Percentiles rank a stretch among this genome's conserved stretches.
Evolutionary conservation across 148 eudicot genomes (phyloP).

Genomic region (Silene latifolia): DNA sequence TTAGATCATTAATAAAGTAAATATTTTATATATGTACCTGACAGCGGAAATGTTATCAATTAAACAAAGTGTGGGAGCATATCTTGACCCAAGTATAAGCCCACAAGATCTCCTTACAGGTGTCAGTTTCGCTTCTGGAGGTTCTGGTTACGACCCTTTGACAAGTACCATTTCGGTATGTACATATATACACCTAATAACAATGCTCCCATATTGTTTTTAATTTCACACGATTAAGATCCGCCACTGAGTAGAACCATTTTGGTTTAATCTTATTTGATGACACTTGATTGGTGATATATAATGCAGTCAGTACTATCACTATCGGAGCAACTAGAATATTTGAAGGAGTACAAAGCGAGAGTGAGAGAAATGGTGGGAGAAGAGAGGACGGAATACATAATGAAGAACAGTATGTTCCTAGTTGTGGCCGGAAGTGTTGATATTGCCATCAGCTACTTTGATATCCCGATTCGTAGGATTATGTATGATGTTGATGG

Average conservation of each 20-base stretch:
- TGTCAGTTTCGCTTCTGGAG: slow-evolving; percentile 61
- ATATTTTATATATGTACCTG: background rate
- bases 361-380: slow-evolving; percentile 45
- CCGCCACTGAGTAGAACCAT: too few species aligned
- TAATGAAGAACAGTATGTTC: slow-evolving; percentile 35
- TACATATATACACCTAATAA: too few species aligned
- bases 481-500: slow-evolving; percentile 43
- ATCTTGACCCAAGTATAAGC: slow-evolving; percentile 32
- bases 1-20: too few species aligned
- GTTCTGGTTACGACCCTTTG: slow-evolving; percentile 46
- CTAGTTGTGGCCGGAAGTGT: slow-evolving; percentile 51
- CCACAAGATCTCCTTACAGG: slow-evolving; percentile 43
- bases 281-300: too few species aligned
- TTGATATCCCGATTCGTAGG: slow-evolving; percentile 33
- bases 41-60: slow-evolving; percentile 45
- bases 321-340: slow-evolving; percentile 41
- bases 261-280: too few species aligned
- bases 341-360: slow-evolving; percentile 44
- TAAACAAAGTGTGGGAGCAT: slow-evolving; percentile 40
- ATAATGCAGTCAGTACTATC: slow-evolving; percentile 51
- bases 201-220: too few species aligned
- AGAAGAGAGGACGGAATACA: slow-evolving; percentile 30
- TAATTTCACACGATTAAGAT: too few species aligned
- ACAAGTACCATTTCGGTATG: slow-evolving; percentile 47
- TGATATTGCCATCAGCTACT: slow-evolving; percentile 63